Evolutionary conservation across 768 basidiomycete genomes (phyloP), one percentile per base, ranked within the genome.

Genomic region (Phylloporus scabripes): DNA sequence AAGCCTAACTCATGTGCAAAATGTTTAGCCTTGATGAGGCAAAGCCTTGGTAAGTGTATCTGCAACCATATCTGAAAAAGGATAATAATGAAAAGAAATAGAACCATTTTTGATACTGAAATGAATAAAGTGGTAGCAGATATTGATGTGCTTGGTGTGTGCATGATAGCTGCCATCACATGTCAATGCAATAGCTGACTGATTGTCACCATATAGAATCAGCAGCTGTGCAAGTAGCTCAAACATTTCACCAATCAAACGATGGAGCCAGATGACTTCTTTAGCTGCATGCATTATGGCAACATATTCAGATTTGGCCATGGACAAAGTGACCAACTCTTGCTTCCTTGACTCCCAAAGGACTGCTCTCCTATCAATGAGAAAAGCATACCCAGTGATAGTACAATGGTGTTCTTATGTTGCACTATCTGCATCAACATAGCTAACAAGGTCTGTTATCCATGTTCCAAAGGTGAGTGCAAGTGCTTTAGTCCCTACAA

Each of bases 391-490:
- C 1, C 51, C 42, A 0, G 45, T 49, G 7, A 55, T 49, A 0
- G 32, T 26, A 6, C 42, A 45, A 2, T 12, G 1, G 12, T 56
- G 51, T n/a, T 56, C 51, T 18, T 56, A 48, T 2, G 40, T 15
- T 0, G 42, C 15, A 0, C 51, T 41, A 46, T 55, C 37, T 5
- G 37, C 20, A 32, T 55, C 41, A 0, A 33, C 21, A 23, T 49
- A 56, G 1, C 51, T 26, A 4, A 33, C 12, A 0, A 56, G 32
- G 2, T 48, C 44, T 4, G 14, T 1, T 2, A 2, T 18, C 8
- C 34, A 12, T 3, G 38, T 43, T 0, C 43, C n/a, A 18, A 23
- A 52, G 0, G 42, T 52, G 0, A 55, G 45, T 4, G 17, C 1
- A 1, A n/a, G 20, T 1, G 5, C 10, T 32, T 47, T 50, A 0